Base-by-base conservation (phyloP, 495 filamentous ascomycete species). In the Aspergillus panamensis region DNA sequence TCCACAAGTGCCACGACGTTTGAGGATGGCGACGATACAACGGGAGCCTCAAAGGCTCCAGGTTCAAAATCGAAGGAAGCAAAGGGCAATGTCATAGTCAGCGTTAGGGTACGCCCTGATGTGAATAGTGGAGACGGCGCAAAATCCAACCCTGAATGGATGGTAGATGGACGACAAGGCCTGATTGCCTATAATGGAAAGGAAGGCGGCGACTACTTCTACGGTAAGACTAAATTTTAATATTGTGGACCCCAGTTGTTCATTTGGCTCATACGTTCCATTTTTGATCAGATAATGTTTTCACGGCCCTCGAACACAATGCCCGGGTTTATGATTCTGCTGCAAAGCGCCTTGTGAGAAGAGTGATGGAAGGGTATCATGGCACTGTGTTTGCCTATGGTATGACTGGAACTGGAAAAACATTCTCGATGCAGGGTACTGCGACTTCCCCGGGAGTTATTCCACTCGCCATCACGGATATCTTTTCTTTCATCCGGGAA, bases 351-450 rank as follows among this genome's bases (percentile, higher is more conserved):
- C 78, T 98, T 32, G 94, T 98, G 25, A 87, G 94, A 61, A 82
- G 94, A 60, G 94, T 98, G 17, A 98, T 98, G 94, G 93, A 98
- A 77, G 94, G 94, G 31, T 98, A 97, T 65, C 93, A 97, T 68
- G 94, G 92, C 54, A 98, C 94, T 1, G 94, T 98, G 14, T 98
- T 98, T 66, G 94, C 94, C 17, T 98, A 98, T 73, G 94, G 94
- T 66, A 97, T 97, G 95, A 98, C 94, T 20, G 94, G 94, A 40
- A 98, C 94, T 3, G 94, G 94, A 43, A 98, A 98, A 72, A 98
- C 94, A 9, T 98, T 97, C 63, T 96, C 92, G 45, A 98, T 98
- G 94, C 94, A 98, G 72, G 94, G 94, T 57, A 98, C 94, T 21
- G 92, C 94, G 48, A 91, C 89, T 5, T 95, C 89, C n/a, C 94